A percentile compares a stretch with the other conserved stretches of the same genome.
Conservation (phyloP, 2,329 filamentous ascomycete species). For the Chalaropsis ovoidea region DNA sequence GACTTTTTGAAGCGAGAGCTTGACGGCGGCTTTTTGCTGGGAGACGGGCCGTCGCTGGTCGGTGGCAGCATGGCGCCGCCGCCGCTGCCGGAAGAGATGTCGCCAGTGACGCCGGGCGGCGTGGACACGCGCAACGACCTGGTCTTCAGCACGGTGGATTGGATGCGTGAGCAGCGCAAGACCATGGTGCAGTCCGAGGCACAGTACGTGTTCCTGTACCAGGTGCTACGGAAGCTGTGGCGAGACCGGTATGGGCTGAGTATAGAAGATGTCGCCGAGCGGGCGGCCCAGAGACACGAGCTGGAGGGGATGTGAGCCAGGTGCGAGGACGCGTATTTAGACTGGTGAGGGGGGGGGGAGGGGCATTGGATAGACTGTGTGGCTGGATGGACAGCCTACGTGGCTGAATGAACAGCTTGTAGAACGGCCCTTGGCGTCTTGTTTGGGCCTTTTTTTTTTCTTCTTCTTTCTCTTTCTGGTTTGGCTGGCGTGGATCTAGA, state of each 20-base stretch:
- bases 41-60: conserved; percentile 32
- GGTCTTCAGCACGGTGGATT: conserved; percentile 68
- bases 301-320: conserved; percentile 6
- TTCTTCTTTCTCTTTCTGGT: too few relatives aligned
- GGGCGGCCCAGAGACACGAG: conserved; percentile 1
- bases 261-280: conserved; percentile 19
- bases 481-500: not conserved
- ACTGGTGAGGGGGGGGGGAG: not conserved
- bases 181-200: conserved; percentile 88
- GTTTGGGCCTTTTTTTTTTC: not conserved
- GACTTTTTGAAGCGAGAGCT: conserved; percentile 82
- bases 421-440: not conserved
- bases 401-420: not conserved
- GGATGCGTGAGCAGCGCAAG: conserved; percentile 73
- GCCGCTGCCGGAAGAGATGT: conserved; percentile 26
- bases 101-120: conserved; percentile 27
- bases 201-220: conserved; percentile 83
- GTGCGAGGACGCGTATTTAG: not conserved
- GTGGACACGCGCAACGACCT: conserved; percentile 42
- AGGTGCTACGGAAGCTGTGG: conserved; percentile 68
- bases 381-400: not conserved
- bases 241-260: conserved; percentile 48
- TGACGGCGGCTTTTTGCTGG: conserved; percentile 57
- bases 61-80: conserved; percentile 12
- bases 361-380: not conserved